These are phyloP conservation scores for Aspergillus sp. DNA, from an alignment of 2,329 filamentous ascomycete species.

Conservation along the genomic window DNA sequence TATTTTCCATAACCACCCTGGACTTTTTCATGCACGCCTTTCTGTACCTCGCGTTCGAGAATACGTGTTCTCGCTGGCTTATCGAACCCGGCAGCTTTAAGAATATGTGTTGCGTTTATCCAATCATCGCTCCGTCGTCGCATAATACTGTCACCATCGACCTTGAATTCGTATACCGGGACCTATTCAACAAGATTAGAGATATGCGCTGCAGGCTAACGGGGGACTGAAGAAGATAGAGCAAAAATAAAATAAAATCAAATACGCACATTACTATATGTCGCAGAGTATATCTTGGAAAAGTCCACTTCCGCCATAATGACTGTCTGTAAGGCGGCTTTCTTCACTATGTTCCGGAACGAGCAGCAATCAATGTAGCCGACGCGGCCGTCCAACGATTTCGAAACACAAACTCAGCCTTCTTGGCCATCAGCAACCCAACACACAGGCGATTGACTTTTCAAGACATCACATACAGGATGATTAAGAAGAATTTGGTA, in stretches of 20 bases:
- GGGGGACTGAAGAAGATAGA: neutral
- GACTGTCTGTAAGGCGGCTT: conserved; percentile 12
- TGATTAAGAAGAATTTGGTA: conserved; percentile 4
- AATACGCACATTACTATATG: conserved; percentile 53
- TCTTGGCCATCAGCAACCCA: conserved; percentile 5
- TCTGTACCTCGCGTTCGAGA: conserved; percentile 92
- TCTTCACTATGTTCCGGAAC: conserved; percentile 16
- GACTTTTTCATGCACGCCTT: conserved; percentile 93
- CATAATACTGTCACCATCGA: conserved; percentile 90
- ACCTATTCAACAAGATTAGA: conserved; percentile 49
- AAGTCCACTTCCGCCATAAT: conserved; percentile 29
- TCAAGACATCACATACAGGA: conserved; percentile 8
- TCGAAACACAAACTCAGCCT: neutral
- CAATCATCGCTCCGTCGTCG: conserved; percentile 85
- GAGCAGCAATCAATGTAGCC: conserved; percentile 7
- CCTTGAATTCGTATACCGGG: conserved; percentile 88
- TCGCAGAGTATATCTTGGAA: conserved; percentile 53
- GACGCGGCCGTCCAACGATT: neutral
- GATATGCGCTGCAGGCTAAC: neutral
- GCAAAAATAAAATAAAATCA: conserved; percentile 1
- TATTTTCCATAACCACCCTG: conserved; percentile 99
- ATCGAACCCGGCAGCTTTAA: conserved; percentile 94
- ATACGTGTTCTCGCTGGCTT: conserved; percentile 94
- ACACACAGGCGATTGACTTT: neutral
- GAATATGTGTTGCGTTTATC: conserved; percentile 99